Percentiles rank a stretch among this genome's conserved stretches.
phyloP scores from a whole-genome alignment of 345 rosid genomes.

The Camelina neglecta region DNA sequence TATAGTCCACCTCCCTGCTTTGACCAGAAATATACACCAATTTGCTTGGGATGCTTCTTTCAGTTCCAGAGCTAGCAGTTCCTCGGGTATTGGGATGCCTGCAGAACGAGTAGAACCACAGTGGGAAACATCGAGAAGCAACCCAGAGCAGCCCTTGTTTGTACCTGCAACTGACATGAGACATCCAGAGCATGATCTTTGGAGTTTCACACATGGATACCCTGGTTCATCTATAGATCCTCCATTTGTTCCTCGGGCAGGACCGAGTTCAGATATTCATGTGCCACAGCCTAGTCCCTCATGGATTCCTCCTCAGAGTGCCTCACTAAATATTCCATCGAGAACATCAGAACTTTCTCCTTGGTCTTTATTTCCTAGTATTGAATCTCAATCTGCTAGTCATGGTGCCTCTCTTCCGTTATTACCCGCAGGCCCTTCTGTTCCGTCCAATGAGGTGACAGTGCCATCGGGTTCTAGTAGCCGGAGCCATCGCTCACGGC shows the following conservation, averaged over 20 bases:
- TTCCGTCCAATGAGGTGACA: conserved; percentile 57
- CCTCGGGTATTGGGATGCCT: conserved; percentile 51
- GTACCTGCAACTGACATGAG: conserved; percentile 56
- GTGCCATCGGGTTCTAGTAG: conserved; percentile 53
- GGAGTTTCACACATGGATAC: conserved; percentile 66
- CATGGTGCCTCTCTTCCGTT: conserved; percentile 59
- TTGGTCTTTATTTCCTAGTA: conserved; percentile 73
- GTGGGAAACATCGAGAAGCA: conserved; percentile 59
- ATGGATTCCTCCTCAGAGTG: conserved; percentile 56
- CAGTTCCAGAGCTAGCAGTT: conserved; percentile 53
- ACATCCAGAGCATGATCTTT: conserved; percentile 64
- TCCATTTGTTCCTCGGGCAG: conserved; percentile 53
- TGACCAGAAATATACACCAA: conserved; percentile 56
- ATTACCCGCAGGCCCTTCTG: conserved; percentile 60
- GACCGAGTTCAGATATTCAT: conserved; percentile 59
- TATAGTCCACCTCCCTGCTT: conserved; percentile 51
- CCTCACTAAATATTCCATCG: conserved; percentile 50
- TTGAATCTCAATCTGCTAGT: conserved; percentile 61
- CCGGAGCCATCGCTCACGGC: conserved; percentile 58
- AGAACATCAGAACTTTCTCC: conserved; percentile 63
- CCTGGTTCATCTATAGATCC: conserved; percentile 47
- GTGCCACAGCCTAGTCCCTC: conserved; percentile 52
- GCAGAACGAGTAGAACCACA: conserved; percentile 50
- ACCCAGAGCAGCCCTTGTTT: conserved; percentile 61
- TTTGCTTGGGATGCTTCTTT: conserved; percentile 63